Conservation (phyloP, 2,329 filamentous ascomycete genomes). For the Botrytis sinoallii region DNA sequence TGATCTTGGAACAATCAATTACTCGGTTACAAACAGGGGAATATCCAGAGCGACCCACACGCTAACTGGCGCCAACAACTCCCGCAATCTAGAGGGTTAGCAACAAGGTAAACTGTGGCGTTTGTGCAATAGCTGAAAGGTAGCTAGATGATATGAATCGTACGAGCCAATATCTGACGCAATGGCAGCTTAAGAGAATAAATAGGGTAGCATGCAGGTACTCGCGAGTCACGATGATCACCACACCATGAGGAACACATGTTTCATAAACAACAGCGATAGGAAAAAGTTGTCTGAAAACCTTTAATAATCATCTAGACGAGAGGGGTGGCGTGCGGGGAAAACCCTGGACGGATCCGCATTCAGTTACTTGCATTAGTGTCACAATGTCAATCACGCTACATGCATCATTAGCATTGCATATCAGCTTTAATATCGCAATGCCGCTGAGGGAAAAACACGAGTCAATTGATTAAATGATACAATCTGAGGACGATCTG, state of each 20-base stretch:
- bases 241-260: background rate
- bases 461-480: background rate
- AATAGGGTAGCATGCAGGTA: background rate
- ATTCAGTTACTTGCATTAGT: background rate
- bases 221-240: background rate
- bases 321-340: background rate
- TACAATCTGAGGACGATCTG: background rate
- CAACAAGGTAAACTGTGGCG: background rate
- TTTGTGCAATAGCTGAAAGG: background rate
- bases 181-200: background rate
- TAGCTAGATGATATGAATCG: background rate
- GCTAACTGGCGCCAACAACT: background rate
- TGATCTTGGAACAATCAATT: background rate
- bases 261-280: background rate
- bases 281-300: too few relatives aligned
- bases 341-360: background rate
- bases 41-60: background rate
- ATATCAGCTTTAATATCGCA: background rate
- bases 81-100: background rate
- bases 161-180: background rate
- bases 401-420: background rate
- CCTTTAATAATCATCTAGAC: rapidly evolving
- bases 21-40: background rate
- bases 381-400: background rate
- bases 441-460: background rate